phyloP scores from a whole-genome alignment of 495 filamentous ascomycete genomes.

The Tuber calosporum region DNA sequence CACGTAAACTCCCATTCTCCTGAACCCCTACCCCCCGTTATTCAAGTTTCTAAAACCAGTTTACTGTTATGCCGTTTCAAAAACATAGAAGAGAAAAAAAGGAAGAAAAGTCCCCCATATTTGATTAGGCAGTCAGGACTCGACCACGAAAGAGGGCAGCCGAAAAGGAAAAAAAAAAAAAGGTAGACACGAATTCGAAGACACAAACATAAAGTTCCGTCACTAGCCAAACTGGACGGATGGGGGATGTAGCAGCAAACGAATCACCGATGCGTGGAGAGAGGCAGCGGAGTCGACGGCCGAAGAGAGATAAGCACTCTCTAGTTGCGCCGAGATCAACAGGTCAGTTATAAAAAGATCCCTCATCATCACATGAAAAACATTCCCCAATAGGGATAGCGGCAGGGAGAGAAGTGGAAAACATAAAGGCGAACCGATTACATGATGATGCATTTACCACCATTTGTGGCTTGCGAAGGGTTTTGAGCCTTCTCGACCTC shows the following conservation, averaged over 20 bases:
- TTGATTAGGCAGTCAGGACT: not conserved
- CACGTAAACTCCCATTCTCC: conserved; percentile 4
- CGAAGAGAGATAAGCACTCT: not conserved
- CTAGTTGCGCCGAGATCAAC: not conserved
- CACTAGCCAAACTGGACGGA: not conserved
- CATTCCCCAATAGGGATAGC: conserved; percentile 14
- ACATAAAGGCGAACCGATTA: conserved; percentile 45
- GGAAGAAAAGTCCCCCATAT: not conserved
- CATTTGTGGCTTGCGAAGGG: conserved; percentile 70
- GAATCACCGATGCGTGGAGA: not conserved
- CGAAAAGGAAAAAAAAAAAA: not conserved
- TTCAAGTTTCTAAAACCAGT: not conserved
- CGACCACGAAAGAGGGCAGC: not conserved
- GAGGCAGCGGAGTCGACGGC: not conserved
- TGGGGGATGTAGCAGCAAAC: not conserved
- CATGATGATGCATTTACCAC: conserved; percentile 79
- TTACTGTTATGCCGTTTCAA: not conserved
- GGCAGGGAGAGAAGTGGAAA: conserved; percentile 15
- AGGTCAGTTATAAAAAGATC: not conserved
- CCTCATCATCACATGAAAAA: not conserved
- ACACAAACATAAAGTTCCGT: not conserved
- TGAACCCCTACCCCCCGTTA: not conserved
- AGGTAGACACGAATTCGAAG: not conserved
- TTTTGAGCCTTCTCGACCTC: conserved; percentile 94
- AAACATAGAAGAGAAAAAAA: not conserved